phyloP scores from a whole-genome alignment of 75 land plant species.

The Chamaecyparis obtusa region DNA sequence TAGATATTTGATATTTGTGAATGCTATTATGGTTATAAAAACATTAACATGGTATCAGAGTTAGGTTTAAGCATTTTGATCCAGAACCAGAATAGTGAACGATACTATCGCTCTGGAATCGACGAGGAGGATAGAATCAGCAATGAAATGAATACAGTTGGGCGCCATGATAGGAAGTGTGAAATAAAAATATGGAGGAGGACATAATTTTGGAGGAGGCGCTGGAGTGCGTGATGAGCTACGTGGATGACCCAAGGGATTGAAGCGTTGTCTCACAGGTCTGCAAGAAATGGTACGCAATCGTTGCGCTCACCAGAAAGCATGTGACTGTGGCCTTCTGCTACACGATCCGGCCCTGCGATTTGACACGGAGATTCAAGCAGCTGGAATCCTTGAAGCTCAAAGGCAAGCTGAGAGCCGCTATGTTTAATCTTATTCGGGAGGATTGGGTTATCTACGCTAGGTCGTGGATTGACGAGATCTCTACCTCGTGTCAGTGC shows the following conservation, averaged over 20 bases:
- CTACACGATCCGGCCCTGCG: constrained; percentile 44
- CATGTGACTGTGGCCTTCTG: constrained; percentile 53
- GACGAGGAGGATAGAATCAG: no score
- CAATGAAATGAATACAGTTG: no score
- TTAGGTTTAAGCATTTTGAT: no score
- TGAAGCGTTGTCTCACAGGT: constrained; percentile 54
- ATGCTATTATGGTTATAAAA: no score
- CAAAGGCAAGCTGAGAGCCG: constrained; percentile 59
- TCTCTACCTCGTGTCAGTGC: constrained; percentile 17
- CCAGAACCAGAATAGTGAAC: no score
- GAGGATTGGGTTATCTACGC: constrained; percentile 57
- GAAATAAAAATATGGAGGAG: background rate
- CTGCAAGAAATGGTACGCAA: constrained; percentile 48
- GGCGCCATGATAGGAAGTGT: no score
- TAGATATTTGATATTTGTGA: no score
- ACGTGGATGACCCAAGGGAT: constrained; percentile 44
- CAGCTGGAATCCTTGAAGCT: constrained; percentile 31
- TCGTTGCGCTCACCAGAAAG: constrained; percentile 50
- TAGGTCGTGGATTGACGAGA: constrained; percentile 46
- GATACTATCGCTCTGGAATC: no score
- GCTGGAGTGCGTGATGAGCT: constrained; percentile 42
- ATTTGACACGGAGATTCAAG: constrained; percentile 37
- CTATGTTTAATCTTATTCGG: constrained; percentile 42
- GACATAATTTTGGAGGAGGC: constrained; percentile 29
- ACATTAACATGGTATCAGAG: no score